Percentiles rank a stretch among this genome's conserved stretches.
Conservation (phyloP, 805 yeast genomes). For the Komagataella pseudopastoris region DNA sequence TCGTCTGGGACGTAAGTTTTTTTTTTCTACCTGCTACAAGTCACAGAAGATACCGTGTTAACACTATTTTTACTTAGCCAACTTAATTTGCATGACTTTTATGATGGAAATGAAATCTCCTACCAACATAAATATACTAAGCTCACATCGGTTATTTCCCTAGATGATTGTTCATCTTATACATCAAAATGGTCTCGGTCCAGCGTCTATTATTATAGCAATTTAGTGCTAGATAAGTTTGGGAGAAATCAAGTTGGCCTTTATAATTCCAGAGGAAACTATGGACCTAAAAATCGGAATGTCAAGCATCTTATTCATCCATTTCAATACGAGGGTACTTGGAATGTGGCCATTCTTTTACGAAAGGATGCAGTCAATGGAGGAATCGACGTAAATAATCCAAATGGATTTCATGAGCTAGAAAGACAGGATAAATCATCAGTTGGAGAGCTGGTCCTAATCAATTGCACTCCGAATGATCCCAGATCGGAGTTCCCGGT, state of each 20-base stretch:
- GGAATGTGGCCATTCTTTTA: constrained; percentile 21
- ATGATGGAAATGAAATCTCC: background rate
- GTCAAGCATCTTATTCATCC: constrained; percentile 16
- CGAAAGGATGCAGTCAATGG: constrained; percentile 5
- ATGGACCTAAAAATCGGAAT: constrained; percentile 12
- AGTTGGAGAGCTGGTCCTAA: constrained; percentile 9
- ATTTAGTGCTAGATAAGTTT: constrained; percentile 14
- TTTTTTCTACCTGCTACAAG: background rate
- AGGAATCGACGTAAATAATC: background rate
- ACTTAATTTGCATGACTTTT: background rate
- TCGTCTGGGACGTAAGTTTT: background rate
- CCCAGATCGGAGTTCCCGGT: constrained; percentile 8
- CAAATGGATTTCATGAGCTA: background rate
- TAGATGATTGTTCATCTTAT: background rate
- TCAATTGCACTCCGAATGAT: constrained; percentile 11
- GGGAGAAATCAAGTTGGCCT: constrained; percentile 8
- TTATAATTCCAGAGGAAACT: constrained; percentile 9
- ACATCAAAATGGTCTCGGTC: constrained; percentile 13
- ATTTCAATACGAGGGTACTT: constrained; percentile 14
- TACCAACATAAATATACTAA: background rate
- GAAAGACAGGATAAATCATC: background rate
- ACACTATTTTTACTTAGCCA: background rate
- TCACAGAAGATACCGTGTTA: background rate
- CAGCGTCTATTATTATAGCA: constrained; percentile 16
- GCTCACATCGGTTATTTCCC: background rate